Base-by-base conservation (phyloP, 2,329 filamentous ascomycete genomes). In the Malbranchea zuffiana region DNA sequence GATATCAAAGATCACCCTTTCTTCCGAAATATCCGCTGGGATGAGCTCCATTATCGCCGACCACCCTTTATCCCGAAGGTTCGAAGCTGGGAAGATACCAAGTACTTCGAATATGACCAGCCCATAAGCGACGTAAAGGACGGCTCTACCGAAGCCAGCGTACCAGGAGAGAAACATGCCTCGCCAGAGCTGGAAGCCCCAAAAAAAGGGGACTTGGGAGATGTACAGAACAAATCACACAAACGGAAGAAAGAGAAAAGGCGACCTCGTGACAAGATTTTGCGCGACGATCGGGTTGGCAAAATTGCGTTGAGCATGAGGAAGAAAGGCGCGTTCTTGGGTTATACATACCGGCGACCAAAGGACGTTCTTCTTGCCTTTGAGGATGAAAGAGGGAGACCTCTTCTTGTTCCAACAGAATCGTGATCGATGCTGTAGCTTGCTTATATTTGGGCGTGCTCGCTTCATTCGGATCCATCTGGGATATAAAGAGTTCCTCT, bases 1-100 rank as follows among this genome's bases (percentile, higher is more conserved):
- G 86, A 95, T 38, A 92, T 96, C 66, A 95, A 92, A 56, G 62
- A 70, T 3, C 90, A 96, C 59, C 74, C 75, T 7, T 96, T 88
- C 72, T 96, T 96, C 63, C 71, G 69, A 39, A 75, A 76, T 33
- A 74, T 92, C 11, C 72, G 75, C 1, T 96, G 85, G 90, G 74
- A 81, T 10, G 72, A 72, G 1, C 60, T 94, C 11, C 81, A 90
- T 50, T 61, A 71, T 21, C 71, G 75, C 38, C 65, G 66, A 6
- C 87, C 88, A 1, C 87, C 87, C 0, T 88, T 92, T 50, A 66
- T 92, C 1, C 88, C 88, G 0, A 70, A 75, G 6, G 77, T 95
- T 16, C 67, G 67, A 25, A 65, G 67, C 19, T 65, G 69, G 45
- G 78, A 82, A 35, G 82, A 87, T 53, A 90, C 86, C 1, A 83